Conservation (phyloP, 139 green algal species). For the Pleodorina starrii region DNA sequence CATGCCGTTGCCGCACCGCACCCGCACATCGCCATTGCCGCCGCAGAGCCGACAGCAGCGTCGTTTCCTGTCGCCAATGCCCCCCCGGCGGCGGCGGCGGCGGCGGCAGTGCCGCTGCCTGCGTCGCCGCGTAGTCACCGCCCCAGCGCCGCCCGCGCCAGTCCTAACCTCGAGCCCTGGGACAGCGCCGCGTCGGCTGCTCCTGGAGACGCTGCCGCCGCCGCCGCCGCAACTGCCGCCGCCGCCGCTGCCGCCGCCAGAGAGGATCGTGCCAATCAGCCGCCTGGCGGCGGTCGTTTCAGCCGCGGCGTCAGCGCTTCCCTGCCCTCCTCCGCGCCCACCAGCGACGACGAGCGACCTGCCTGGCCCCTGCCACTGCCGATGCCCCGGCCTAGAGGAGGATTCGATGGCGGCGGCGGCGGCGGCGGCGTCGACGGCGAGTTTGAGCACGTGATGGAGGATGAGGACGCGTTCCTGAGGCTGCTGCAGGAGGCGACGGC, state of each 20-base stretch:
- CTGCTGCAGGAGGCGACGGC: slow-evolving; percentile 12
- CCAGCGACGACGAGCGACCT: background rate
- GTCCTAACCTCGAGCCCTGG: background rate
- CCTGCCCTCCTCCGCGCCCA: background rate
- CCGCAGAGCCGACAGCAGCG: too few relatives aligned
- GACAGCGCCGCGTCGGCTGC: background rate
- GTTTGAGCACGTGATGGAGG: slow-evolving; percentile 12
- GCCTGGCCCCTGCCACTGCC: background rate
- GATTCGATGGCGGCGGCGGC: background rate
- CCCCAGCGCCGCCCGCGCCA: too few relatives aligned
- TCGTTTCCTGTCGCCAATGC: too few relatives aligned
- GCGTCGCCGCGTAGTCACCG: too few relatives aligned
- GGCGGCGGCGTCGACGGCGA: background rate
- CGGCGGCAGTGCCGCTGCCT: background rate
- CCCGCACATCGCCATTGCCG: too few relatives aligned
- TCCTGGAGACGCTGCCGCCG: background rate
- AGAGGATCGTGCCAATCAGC: too few relatives aligned
- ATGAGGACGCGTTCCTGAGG: slow-evolving; percentile 22
- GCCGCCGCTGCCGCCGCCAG: background rate
- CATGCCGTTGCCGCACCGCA: too few relatives aligned
- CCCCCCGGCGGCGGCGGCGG: too few relatives aligned
- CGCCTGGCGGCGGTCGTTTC: background rate
- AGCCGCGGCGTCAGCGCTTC: background rate
- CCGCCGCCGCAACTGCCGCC: background rate
- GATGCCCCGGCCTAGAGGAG: background rate